Conservation (phyloP, 495 filamentous ascomycete genomes). For the Lepraria neglecta region DNA sequence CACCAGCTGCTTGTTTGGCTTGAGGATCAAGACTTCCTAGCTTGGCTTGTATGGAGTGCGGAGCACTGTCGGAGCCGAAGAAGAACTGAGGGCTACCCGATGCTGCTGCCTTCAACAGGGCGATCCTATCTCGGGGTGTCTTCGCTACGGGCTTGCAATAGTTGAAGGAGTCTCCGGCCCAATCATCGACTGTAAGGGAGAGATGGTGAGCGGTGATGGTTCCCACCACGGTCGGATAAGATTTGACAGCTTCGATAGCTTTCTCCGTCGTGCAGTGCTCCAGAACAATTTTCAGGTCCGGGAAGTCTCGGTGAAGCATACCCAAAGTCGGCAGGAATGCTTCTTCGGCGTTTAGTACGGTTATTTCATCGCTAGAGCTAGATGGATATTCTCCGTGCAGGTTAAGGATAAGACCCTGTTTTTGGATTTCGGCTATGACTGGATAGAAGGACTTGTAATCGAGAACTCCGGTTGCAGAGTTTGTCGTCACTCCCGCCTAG, state of each 20-base stretch:
- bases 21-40: slow-evolving; percentile 40
- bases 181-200: slow-evolving; percentile 69
- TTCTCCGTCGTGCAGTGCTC: slow-evolving; percentile 76
- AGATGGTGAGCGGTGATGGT: slow-evolving; percentile 78
- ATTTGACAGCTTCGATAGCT: slow-evolving; percentile 70
- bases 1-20: slow-evolving; percentile 67
- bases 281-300: slow-evolving; percentile 69
- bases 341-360: slow-evolving; percentile 73
- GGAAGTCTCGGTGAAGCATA: slow-evolving; percentile 66
- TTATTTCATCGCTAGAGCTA: slow-evolving; percentile 36
- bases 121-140: slow-evolving; percentile 64
- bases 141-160: slow-evolving; percentile 88
- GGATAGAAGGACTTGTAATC: slow-evolving; percentile 65
- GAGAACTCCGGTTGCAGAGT: slow-evolving; percentile 74
- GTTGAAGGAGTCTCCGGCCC: slow-evolving; percentile 66
- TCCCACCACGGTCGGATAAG: slow-evolving; percentile 64
- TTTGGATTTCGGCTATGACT: slow-evolving; percentile 74
- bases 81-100: slow-evolving; percentile 76
- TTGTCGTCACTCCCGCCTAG: slow-evolving; percentile 63
- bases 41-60: slow-evolving; percentile 71
- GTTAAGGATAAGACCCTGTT: slow-evolving; percentile 57
- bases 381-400: slow-evolving; percentile 55
- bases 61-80: slow-evolving; percentile 65
- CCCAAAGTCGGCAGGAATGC: slow-evolving; percentile 71
- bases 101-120: slow-evolving; percentile 62